Conservation (phyloP, 495 filamentous ascomycete species). For the Halenospora varia region DNA sequence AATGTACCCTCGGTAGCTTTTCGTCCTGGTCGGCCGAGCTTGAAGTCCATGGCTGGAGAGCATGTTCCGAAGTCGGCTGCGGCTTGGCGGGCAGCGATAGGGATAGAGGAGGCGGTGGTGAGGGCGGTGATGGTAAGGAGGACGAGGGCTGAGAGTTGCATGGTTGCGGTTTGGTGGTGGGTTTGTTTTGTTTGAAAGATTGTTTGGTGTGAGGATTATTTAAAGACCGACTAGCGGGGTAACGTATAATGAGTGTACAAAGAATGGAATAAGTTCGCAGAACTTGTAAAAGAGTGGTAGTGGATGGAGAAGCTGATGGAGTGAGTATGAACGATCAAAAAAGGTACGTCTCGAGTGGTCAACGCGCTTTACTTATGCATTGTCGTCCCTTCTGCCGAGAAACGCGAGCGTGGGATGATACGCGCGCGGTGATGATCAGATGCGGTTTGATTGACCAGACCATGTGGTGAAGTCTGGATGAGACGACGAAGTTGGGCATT, state of each 20-base stretch:
- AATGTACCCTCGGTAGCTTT: conserved; percentile 48
- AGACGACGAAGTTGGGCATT: too few species aligned
- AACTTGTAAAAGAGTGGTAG: too few species aligned
- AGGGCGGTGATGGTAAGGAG: conserved; percentile 5
- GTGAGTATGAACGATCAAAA: background rate
- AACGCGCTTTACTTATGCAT: background rate
- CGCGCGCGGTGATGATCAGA: background rate
- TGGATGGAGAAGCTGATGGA: conserved; percentile 1
- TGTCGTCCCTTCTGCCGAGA: background rate
- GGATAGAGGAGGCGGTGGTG: background rate
- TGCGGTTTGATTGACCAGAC: background rate
- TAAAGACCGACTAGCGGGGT: background rate
- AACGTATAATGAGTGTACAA: background rate
- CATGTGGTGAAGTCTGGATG: background rate
- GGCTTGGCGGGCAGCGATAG: background rate
- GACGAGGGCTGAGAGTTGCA: conserved; percentile 6
- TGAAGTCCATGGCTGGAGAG: conserved; percentile 49
- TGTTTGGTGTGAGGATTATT: background rate
- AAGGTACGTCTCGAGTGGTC: background rate
- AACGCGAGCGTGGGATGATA: background rate
- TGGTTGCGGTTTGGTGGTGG: conserved; percentile 6
- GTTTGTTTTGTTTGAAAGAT: background rate
- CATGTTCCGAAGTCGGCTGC: conserved; percentile 40
- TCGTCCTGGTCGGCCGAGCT: conserved; percentile 40
- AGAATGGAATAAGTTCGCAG: conserved; percentile 1